Evolutionary conservation across 1,284 basidiomycete species (phyloP), one percentile per base, ranked within the genome.

Genomic region (Ustilago tritici): DNA sequence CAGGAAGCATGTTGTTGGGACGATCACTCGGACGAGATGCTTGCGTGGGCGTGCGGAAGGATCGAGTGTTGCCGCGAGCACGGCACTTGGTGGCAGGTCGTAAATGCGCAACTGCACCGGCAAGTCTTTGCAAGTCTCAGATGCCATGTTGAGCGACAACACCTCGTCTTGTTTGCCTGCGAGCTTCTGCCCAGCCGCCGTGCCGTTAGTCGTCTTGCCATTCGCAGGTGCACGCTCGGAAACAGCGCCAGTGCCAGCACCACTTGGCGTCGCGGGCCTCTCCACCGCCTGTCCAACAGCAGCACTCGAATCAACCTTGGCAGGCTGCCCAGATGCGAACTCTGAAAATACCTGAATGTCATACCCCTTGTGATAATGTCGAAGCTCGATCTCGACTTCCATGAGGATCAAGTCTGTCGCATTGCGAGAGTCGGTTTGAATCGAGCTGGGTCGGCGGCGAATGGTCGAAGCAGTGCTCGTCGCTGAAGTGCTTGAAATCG

Each of bases 41-140:
- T 78, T 79, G 57, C 82, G 81, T 4, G 81, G 80, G n/a, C 81
- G 71, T 3, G 76, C 78, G 3, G 75, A 73, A 0, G 81, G 75
- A 56, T 82, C 78, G 2, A 83, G 78, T 23, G 84, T 85, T 3
- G 84, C 84, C 0, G 82, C 84, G 9, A 84, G 75, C n/a, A 85
- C 74, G 3, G 84, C 83, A 32, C 81, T 82, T 9, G 84, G 83
- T 11, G 83, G 84, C 49, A 84, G 61, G 41, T 85, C 84, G 59
- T 78, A 80, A 10, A 82, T 73, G 12, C 60, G 59, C 28, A 82
- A 63, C 28, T 76, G 64, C 28, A 82, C 60, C 12, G 84, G 83
- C 38, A 85, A 54, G n/a, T 79, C 80, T 17, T 52, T 67, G 15
- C 50, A 57, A 15, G 52, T 31, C 32, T 71, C 63, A 2, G 71